phyloP scores from a whole-genome alignment of 1,284 basidiomycete genomes.

The Quambalaria eucalypti region DNA sequence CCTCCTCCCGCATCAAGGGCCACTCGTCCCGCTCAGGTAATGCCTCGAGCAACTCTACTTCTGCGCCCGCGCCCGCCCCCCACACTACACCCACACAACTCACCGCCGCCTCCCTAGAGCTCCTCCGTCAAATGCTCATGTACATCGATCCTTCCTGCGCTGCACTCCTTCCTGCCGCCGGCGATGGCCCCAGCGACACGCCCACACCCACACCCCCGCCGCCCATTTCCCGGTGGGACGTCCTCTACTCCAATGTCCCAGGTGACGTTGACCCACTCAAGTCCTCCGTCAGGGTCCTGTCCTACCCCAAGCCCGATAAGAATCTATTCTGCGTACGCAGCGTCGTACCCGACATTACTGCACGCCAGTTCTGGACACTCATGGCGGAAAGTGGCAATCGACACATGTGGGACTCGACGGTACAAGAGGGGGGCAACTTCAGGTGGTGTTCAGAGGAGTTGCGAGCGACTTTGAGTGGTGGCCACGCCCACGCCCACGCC shows the following conservation, averaged over 20 bases:
- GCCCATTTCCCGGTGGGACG: slow-evolving; percentile 25
- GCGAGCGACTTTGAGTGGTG: too few species aligned
- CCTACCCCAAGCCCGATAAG: slow-evolving; percentile 23
- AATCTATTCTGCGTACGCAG: slow-evolving; percentile 31
- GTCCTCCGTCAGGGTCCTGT: slow-evolving; percentile 25
- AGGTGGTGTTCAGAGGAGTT: slow-evolving; percentile 19
- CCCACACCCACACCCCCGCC: slow-evolving; percentile 9
- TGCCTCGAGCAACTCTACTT: too few species aligned
- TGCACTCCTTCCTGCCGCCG: slow-evolving; percentile 10
- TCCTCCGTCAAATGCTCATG: slow-evolving; percentile 19
- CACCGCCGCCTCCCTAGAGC: slow-evolving; percentile 14
- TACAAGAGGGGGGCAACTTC: slow-evolving; percentile 18
- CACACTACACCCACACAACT: too few species aligned
- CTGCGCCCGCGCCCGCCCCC: too few species aligned
- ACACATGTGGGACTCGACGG: slow-evolving; percentile 29
- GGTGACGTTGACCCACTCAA: too few species aligned
- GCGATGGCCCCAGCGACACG: neutral
- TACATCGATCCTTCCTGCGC: slow-evolving; percentile 19
- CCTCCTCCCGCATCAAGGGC: too few species aligned
- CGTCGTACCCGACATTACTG: slow-evolving; percentile 22
- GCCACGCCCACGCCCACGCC: neutral
- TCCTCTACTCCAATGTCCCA: slow-evolving; percentile 22
- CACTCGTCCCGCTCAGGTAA: too few species aligned
- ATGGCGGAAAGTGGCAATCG: slow-evolving; percentile 34
- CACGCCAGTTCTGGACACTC: slow-evolving; percentile 34